Evolutionary conservation across 2,329 filamentous ascomycete species (phyloP), one percentile per base, ranked within the genome.

Genomic region (Claviceps fusiformis): DNA sequence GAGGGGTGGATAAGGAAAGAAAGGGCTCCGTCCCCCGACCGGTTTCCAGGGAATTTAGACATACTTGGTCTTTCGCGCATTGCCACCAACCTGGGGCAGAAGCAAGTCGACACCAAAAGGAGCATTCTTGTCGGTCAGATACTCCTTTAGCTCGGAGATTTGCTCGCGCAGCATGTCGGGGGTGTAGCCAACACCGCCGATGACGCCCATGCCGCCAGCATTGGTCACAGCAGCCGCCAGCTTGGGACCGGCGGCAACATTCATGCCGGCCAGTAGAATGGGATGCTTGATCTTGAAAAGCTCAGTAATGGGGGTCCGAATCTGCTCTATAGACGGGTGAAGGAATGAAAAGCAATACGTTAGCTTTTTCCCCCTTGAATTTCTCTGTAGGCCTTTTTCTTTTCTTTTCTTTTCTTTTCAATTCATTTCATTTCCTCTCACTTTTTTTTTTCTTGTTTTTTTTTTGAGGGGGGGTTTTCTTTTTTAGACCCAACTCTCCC

Each of bases 251-350:
- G 93, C 93, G 56, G 93, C 93, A 60, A 97, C 93, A 79, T 98
- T 97, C 93, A 98, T 98, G 71, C 93, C 93, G 64, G 93, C 93
- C 59, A 98, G 85, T 67, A 98, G 77, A 68, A 98, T 78, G 57
- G 93, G 93, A 75, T 98, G 93, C 71, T 95, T 89, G 81, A 98
- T 97, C 79, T 89, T 88, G 75, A 98, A 87, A 61, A 97, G 87
- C 81, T 97, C 92, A 64, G 93, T 98, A 66, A 91, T 78, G 62
- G 88, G 84, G 54, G 93, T 98, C 67, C 88, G 88, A 72, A 98
- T 86, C 77, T 71, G 64, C 67, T 71, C 70, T 71, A 7, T 13
- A 24, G 8, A 35, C 19, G 29, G 31, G 19, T 19, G 29, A 19
- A 35, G 29, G 4, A 49, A 33, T 15, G 29, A 49, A 35, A 15